Evolutionary conservation across 176 grass and related monocot genomes (phyloP).

Genomic region (Oryza meridionalis): DNA sequence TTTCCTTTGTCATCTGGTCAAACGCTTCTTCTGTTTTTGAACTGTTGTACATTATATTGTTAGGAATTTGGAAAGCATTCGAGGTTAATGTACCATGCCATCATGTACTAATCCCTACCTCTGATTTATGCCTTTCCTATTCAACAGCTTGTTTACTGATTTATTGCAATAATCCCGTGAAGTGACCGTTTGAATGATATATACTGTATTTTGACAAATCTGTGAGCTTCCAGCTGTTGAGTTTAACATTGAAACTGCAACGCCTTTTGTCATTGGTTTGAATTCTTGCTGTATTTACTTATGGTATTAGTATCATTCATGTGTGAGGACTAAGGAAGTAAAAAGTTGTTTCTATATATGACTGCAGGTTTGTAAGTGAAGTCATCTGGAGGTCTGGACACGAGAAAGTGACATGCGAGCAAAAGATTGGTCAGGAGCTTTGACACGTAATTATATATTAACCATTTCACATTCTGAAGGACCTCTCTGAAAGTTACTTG

Average conservation of each 20-base stretch:
- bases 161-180: not conserved
- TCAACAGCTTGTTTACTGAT: not conserved
- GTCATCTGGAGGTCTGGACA: constrained; percentile 20
- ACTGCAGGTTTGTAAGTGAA: constrained; percentile 20
- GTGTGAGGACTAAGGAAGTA: not conserved
- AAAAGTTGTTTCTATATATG: not conserved
- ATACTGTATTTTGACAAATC: not conserved
- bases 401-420: constrained; percentile 32
- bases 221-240: not conserved
- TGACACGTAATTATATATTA: constrained; percentile 37
- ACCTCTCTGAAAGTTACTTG: constrained; percentile 28
- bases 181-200: too few relatives aligned
- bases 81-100: not conserved
- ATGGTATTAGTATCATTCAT: not conserved
- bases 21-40: not conserved
- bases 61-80: not conserved
- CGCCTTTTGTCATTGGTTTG: not conserved
- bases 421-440: constrained; percentile 29
- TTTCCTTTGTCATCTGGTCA: not conserved
- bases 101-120: not conserved
- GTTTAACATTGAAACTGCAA: not conserved
- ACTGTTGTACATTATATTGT: not conserved
- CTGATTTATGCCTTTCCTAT: not conserved
- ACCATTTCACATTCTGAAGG: constrained; percentile 40
- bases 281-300: not conserved